A percentile compares a stretch with the other conserved stretches of the same genome.
Conservation (phyloP, 768 basidiomycete genomes). For the Mycena kentingensis region DNA sequence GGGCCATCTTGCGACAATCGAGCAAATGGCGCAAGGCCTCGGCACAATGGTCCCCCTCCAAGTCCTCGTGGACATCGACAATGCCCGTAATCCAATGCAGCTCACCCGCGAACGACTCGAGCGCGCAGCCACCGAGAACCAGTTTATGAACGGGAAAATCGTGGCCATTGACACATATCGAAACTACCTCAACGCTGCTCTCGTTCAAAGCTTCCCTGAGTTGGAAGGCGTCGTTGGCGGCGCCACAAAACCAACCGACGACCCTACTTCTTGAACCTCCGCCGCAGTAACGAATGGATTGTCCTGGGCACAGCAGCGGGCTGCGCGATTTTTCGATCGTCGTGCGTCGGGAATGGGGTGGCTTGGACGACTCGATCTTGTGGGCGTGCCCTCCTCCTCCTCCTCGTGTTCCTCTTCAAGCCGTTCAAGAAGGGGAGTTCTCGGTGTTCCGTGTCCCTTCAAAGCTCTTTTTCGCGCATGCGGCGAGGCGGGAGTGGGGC, state of each 20-base stretch:
- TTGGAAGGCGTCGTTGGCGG: constrained; percentile 42
- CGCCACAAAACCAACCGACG: background rate
- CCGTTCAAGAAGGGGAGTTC: constrained; percentile 16
- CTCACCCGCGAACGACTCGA: constrained; percentile 80
- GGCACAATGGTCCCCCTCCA: constrained; percentile 73
- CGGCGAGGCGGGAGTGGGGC: background rate
- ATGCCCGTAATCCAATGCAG: constrained; percentile 77
- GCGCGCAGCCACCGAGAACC: constrained; percentile 84
- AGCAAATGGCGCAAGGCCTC: constrained; percentile 65
- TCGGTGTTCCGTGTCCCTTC: constrained; percentile 18
- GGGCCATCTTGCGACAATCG: constrained; percentile 62
- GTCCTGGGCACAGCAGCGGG: constrained; percentile 9
- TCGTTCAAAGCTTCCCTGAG: constrained; percentile 73
- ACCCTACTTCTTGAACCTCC: background rate
- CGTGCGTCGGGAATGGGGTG: constrained; percentile 3
- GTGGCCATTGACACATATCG: constrained; percentile 79
- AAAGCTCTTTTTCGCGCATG: constrained; percentile 3
- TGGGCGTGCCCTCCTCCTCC: constrained; percentile 14
- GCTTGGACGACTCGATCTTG: constrained; percentile 10
- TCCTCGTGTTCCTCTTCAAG: constrained; percentile 19
- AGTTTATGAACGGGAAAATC: constrained; percentile 90
- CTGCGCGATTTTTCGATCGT: constrained; percentile 11
- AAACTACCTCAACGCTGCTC: constrained; percentile 64
- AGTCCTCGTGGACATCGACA: constrained; percentile 78
- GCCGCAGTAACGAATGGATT: constrained; percentile 5